Evolutionary conservation across 108 stramenopile species (phyloP).

Genomic region (Cyclotella cryptica): DNA sequence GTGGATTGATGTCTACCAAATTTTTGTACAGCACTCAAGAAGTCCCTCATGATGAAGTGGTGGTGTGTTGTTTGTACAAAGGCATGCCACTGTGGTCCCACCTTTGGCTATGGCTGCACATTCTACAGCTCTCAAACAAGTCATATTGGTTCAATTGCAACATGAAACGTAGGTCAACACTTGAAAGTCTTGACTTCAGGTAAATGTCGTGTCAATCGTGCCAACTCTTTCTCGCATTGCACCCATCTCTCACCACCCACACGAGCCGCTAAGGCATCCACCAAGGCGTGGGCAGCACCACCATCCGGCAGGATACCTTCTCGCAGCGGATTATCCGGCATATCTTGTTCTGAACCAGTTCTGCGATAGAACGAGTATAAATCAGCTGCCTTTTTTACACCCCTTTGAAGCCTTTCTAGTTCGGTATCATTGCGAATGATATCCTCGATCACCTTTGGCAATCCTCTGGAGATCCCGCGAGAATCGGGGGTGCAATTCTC

Average conservation of each 20-base stretch:
- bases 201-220: background rate
- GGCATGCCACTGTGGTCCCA: no score
- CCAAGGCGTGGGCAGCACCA: background rate
- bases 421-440: background rate
- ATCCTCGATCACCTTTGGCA: background rate
- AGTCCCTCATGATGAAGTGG: no score
- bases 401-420: constrained; percentile 1
- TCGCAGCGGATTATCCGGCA: background rate
- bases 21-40: no score
- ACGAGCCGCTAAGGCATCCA: background rate
- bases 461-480: background rate
- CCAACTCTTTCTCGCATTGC: background rate
- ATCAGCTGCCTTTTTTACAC: background rate
- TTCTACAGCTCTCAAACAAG: no score
- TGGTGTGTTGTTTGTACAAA: no score
- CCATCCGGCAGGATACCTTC: constrained; percentile 2
- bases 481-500: background rate
- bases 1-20: no score
- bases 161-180: constrained; percentile 1
- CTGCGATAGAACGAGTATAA: constrained; percentile 5
- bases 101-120: no score
- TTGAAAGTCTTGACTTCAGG: background rate
- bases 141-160: no score
- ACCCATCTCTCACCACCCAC: background rate
- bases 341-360: background rate